A percentile compares a stretch with the other conserved stretches of the same genome.
These are phyloP conservation scores for Lepiota venenata DNA, from an alignment of 768 basidiomycete species.

Conservation along the genomic window DNA sequence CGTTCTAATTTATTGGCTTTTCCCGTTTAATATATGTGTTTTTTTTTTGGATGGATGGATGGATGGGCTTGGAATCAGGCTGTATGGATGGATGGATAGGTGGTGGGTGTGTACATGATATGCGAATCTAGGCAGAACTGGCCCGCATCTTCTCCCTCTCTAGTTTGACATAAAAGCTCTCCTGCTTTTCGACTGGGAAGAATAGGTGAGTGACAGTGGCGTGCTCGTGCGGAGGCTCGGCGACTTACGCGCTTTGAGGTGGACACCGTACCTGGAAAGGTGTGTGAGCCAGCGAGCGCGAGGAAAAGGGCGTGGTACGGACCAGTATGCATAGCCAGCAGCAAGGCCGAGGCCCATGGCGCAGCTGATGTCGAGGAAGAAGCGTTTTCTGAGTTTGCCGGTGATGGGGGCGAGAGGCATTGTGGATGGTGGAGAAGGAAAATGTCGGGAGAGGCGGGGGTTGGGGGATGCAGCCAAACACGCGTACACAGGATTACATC, in stretches of 20 bases:
- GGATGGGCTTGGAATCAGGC: conserved; percentile 9
- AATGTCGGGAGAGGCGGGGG: conserved; percentile 29
- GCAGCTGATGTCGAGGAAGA: conserved; percentile 81
- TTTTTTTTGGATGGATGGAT: too few species aligned
- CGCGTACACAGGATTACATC: conserved; percentile 21
- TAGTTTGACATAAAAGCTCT: conserved; percentile 83
- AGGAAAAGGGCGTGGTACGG: conserved; percentile 26
- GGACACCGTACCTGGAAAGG: conserved; percentile 70
- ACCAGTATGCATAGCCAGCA: conserved; percentile 84
- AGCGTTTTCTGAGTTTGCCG: conserved; percentile 89
- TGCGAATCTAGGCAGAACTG: conserved; percentile 4
- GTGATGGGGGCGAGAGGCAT: conserved; percentile 92
- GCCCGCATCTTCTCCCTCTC: conserved; percentile 55
- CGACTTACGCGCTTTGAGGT: conserved; percentile 71
- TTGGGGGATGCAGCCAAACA: conserved; percentile 21
- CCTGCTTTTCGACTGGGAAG: conserved; percentile 80
- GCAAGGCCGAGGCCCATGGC: conserved; percentile 75
- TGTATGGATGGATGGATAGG: conserved; percentile 1
- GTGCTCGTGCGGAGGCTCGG: neutral
- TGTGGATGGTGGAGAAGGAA: conserved; percentile 30
- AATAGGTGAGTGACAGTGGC: conserved; percentile 4
- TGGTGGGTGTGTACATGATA: conserved; percentile 1
- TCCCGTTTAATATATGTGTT: conserved; percentile 2
- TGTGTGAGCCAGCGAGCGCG: conserved; percentile 16
- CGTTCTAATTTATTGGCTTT: conserved; percentile 9